Base-by-base conservation (phyloP, 768 basidiomycete genomes). In the Tricholomella constricta region DNA sequence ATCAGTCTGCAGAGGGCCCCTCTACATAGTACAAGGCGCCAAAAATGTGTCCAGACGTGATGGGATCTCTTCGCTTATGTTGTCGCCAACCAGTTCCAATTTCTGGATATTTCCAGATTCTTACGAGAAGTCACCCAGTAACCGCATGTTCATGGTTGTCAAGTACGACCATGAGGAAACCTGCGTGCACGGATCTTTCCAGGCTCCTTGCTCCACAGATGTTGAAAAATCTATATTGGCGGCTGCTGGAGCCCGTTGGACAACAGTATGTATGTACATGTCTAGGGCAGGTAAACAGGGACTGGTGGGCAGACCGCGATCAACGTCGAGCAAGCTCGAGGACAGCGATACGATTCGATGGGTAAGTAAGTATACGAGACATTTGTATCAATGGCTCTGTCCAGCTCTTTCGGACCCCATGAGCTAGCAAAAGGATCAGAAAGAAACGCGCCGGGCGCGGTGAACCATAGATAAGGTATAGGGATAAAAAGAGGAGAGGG, bases 241-340 rank as follows among this genome's bases (percentile, higher is more conserved):
- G 19, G 48, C 52, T 51, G 15, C 49, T 31, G 31, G 48, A 54
- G 53, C 35, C 45, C 45, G 20, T 43, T 19, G 47, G 44, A 48
- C 35, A 49, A 52, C 60, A 58, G 64, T 65, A 53, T 62, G 58
- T 66, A 67, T n/a, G n/a, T n/a, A n/a, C 66, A 69, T 67, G 73
- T 58, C 70, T 63, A 65, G 55, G 70, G 71, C 72, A 72, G 63
- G 69, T 63, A 66, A 40, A 40, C 54, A 32, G 29, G 29, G 61
- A 58, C 51, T 31, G 48, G 29, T 22, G 43, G 25, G 36, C 9
- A 14, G 15, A 38, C 44, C 58, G 52, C 55, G 53, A 46, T 22
- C 31, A 34, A 57, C 38, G 35, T 50, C 52, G 65, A 71, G 69
- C 71, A 57, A 51, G 67, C 68, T 67, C 69, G 55, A 57, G 22